Conservation (phyloP, 2,329 filamentous ascomycete species). For the Colletotrichum cuscutae region DNA sequence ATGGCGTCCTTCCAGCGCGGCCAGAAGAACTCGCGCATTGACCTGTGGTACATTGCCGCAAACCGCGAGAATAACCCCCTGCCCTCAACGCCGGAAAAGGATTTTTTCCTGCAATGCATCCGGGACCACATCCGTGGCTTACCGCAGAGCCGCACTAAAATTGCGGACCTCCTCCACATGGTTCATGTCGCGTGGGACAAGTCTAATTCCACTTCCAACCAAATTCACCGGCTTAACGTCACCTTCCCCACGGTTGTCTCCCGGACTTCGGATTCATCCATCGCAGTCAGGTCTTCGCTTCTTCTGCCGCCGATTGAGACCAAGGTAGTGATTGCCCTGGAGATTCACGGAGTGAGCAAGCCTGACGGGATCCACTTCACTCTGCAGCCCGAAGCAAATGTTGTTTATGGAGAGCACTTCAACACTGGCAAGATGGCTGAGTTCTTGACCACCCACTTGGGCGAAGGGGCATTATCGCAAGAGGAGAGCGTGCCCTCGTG, state of each 20-base stretch:
- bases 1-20: slow-evolving; percentile 66
- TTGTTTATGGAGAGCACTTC: slow-evolving; percentile 83
- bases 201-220: slow-evolving; percentile 67
- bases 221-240: slow-evolving; percentile 70
- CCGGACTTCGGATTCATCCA: slow-evolving; percentile 72
- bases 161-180: slow-evolving; percentile 66
- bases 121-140: slow-evolving; percentile 74
- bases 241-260: slow-evolving; percentile 72
- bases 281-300: slow-evolving; percentile 70
- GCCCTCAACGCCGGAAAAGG: slow-evolving; percentile 72
- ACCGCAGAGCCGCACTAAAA: slow-evolving; percentile 65
- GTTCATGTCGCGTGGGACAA: slow-evolving; percentile 75
- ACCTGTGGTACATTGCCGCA: slow-evolving; percentile 76
- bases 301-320: slow-evolving; percentile 74
- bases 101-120: slow-evolving; percentile 81
- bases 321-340: slow-evolving; percentile 72
- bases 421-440: slow-evolving; percentile 80
- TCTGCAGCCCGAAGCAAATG: slow-evolving; percentile 64
- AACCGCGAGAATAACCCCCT: slow-evolving; percentile 62
- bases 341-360: slow-evolving; percentile 58
- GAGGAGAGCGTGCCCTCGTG: slow-evolving; percentile 53
- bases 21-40: slow-evolving; percentile 66
- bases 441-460: slow-evolving; percentile 69
- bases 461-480: slow-evolving; percentile 43
- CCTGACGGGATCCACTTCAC: slow-evolving; percentile 64